Evolutionary conservation across 352 stramenopile species (phyloP), one percentile per base, ranked within the genome.

Genomic region (Globisporangium megalacanthum): DNA sequence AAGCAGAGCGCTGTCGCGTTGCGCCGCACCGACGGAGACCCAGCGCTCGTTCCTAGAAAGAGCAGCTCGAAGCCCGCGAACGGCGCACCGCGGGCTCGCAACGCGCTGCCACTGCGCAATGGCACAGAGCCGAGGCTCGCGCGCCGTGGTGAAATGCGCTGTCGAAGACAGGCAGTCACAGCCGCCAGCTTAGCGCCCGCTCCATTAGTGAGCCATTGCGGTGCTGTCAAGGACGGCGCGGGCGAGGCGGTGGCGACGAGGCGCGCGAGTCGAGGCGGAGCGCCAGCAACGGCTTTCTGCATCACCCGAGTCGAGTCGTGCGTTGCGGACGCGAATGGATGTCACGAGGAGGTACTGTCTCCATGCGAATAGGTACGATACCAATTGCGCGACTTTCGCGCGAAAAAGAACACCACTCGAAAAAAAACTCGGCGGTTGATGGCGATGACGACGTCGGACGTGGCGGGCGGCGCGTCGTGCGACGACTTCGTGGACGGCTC

Each of bases 1-100:
- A 89, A 46, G 62, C 82, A 89, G 33, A 88, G 53, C 13, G 69
- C 68, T 1, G 72, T 87, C 4, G 80, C 76, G 45, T 88, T 89
- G 53, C 81, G 79, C 3, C 69, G 72, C 49, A 91, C 70, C 0
- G 77, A 86, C 31, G 86, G 83, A 51, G 81, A 87, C 9, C 86
- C 86, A 7, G 83, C 86, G 49, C 80, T 86, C 42, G 86, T 94
- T 44, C 86, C 86, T 5, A 95, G 67, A 42, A 93, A 94, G 20
- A 90, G 60, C 48, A 95, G 49, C 61, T 95, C 86, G 56, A 95
- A 89, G 51, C 77, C 83, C 20, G 81, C 94, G 67, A 94, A 97
- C 29, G 76, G 75, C 20, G 73, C 29, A n/a, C 45, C 53, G 31
- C 45, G 52, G 45, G 77, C 66, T n/a, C 72, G 58, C 25, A 80